Percentiles rank a stretch among this genome's conserved stretches.
Evolutionary conservation across 768 basidiomycete genomes (phyloP).

Genomic region (Boletus rubropictus): DNA sequence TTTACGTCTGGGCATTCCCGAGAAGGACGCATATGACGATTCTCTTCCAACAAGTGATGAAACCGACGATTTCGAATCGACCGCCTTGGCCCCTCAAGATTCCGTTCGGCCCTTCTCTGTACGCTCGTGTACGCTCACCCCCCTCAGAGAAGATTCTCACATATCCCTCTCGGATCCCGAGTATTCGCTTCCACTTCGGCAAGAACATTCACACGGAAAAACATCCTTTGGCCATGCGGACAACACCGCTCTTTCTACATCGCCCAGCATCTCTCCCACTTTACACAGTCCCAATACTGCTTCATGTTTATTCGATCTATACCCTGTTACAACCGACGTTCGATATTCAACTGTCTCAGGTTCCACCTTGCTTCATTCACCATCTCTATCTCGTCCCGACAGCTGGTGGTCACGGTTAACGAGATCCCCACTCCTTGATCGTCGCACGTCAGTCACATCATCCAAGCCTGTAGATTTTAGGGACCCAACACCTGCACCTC

Average conservation of each 20-base stretch:
- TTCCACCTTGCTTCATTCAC: slow-evolving; percentile 35
- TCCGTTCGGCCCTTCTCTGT: slow-evolving; percentile 13
- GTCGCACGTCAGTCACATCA: slow-evolving; percentile 40
- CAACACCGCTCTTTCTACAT: slow-evolving; percentile 20
- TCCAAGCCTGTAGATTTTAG: slow-evolving; percentile 49
- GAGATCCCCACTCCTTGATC: slow-evolving; percentile 58
- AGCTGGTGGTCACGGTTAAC: slow-evolving; percentile 78
- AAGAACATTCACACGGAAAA: slow-evolving; percentile 21
- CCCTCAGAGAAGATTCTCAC: slow-evolving; percentile 31
- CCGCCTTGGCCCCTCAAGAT: slow-evolving; percentile 11
- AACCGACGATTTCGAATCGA: slow-evolving; percentile 12
- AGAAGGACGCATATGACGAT: slow-evolving; percentile 18
- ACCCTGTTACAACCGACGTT: slow-evolving; percentile 26
- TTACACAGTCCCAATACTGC: slow-evolving; percentile 21
- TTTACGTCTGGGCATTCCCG: slow-evolving; percentile 8
- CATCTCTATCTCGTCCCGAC: slow-evolving; percentile 58
- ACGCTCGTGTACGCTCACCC: slow-evolving; percentile 28
- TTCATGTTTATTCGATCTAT: slow-evolving; percentile 24
- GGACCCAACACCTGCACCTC: slow-evolving; percentile 76
- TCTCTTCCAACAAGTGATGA: slow-evolving; percentile 8
- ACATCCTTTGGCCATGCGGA: slow-evolving; percentile 23
- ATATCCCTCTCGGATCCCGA: slow-evolving; percentile 15
- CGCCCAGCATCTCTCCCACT: slow-evolving; percentile 11
- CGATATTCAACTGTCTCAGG: slow-evolving; percentile 41
- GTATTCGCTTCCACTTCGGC: slow-evolving; percentile 23